phyloP scores from a whole-genome alignment of 2,329 filamentous ascomycete genomes.

The Paracoccidioides brasiliensis region DNA sequence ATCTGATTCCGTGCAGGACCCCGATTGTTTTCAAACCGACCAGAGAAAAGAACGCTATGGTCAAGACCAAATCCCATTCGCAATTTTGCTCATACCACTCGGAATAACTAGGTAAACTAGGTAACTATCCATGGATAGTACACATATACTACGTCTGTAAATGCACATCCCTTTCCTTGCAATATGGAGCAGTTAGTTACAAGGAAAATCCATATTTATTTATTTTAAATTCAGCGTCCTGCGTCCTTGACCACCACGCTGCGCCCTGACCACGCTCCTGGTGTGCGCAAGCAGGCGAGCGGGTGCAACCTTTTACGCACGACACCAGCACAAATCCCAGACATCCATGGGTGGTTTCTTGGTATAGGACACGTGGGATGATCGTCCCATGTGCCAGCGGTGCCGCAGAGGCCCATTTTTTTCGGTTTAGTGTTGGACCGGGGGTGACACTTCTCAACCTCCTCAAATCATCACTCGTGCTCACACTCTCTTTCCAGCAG shows the following conservation, averaged over 20 bases:
- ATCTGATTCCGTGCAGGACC: no score
- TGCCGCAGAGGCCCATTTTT: slow-evolving; percentile 2
- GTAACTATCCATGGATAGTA: no score
- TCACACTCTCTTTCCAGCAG: not conserved
- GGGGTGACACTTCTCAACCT: not conserved
- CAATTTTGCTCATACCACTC: no score
- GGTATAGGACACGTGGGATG: slow-evolving; percentile 1
- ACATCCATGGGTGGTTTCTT: not conserved
- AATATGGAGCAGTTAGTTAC: no score
- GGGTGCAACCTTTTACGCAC: slow-evolving; percentile 1
- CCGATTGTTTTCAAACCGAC: no score
- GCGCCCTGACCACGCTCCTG: not conserved
- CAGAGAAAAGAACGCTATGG: no score
- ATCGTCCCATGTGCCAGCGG: slow-evolving; percentile 3
- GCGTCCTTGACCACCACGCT: not conserved
- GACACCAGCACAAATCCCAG: not conserved
- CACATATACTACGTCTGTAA: no score
- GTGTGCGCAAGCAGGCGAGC: not conserved
- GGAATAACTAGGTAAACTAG: no score
- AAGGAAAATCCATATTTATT: no score
- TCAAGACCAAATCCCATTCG: no score
- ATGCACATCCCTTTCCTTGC: no score
- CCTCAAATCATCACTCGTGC: not conserved
- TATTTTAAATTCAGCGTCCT: not conserved
- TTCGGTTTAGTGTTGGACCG: not conserved